These are phyloP conservation scores for Cicer arietinum DNA, from an alignment of 306 rosid genomes.

Conservation along the genomic window DNA sequence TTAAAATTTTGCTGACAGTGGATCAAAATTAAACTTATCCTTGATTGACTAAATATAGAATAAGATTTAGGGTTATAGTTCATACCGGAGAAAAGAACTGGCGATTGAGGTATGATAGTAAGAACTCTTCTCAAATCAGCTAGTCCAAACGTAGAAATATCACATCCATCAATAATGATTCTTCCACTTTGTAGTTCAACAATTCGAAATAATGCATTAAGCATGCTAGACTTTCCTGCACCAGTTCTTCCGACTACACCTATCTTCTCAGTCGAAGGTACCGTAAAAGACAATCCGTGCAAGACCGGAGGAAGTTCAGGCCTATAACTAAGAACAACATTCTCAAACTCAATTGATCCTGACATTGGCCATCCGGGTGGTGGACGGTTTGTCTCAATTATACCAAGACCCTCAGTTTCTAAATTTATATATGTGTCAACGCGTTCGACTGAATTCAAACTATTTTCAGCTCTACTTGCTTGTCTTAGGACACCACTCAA, in stretches of 20 bases:
- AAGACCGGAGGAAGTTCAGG: conserved; percentile 90
- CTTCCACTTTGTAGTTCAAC: conserved; percentile 81
- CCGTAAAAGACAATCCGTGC: conserved; percentile 72
- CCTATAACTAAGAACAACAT: conserved; percentile 82
- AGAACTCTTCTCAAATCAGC: conserved; percentile 75
- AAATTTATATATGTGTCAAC: conserved; percentile 73
- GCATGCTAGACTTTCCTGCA: conserved; percentile 95
- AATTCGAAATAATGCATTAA: conserved; percentile 84
- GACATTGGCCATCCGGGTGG: conserved; percentile 84
- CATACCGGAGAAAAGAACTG: conserved; percentile 87
- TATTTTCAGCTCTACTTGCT: conserved; percentile 87
- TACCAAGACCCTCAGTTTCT: conserved; percentile 73
- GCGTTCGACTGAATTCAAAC: conserved; percentile 89
- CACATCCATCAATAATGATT: conserved; percentile 71
- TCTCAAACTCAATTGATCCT: conserved; percentile 75
- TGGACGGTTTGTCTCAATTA: conserved; percentile 73
- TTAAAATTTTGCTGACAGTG: not conserved
- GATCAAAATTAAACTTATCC: not conserved
- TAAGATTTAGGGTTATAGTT: conserved; percentile 13
- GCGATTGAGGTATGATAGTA: conserved; percentile 92
- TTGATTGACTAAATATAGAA: conserved; percentile 22
- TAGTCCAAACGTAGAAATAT: conserved; percentile 72
- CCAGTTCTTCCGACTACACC: conserved; percentile 97
- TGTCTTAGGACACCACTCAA: conserved; percentile 77
- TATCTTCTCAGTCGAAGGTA: conserved; percentile 77